phyloP scores from a whole-genome alignment of 495 filamentous ascomycete genomes.

The Xylaria palmicola region DNA sequence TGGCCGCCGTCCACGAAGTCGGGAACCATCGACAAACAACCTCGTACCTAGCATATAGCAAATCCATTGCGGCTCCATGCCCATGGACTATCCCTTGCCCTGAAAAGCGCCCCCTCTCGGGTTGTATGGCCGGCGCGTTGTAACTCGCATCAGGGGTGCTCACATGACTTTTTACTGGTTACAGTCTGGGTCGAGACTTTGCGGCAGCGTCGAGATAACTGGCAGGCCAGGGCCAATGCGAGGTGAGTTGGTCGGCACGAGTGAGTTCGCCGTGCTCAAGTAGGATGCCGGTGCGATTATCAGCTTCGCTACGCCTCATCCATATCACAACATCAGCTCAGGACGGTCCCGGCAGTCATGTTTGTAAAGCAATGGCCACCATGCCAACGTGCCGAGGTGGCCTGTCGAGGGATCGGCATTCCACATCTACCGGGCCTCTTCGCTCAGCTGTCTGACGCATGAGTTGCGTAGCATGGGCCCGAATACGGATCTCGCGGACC shows the following conservation, averaged over 20 bases:
- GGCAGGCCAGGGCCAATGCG: background rate
- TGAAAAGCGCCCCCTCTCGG: background rate
- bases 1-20: conserved; percentile 5
- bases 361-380: background rate
- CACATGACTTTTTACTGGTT: conserved; percentile 1
- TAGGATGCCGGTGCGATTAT: background rate
- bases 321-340: background rate
- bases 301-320: background rate
- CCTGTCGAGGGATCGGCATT: conserved; percentile 7
- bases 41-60: background rate
- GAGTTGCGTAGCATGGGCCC: background rate
- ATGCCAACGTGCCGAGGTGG: background rate
- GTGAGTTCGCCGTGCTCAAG: background rate
- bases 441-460: background rate
- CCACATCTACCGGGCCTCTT: background rate
- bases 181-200: background rate
- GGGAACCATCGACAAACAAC: background rate
- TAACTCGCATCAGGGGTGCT: background rate
- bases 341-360: background rate
- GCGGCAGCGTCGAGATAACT: background rate
- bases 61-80: conserved; percentile 4
- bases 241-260: background rate
- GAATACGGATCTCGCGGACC: background rate
- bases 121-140: background rate
- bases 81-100: background rate